These are phyloP conservation scores for Scedosporium minutisporum DNA, from an alignment of 2,329 filamentous ascomycete genomes.

Conservation along the genomic window DNA sequence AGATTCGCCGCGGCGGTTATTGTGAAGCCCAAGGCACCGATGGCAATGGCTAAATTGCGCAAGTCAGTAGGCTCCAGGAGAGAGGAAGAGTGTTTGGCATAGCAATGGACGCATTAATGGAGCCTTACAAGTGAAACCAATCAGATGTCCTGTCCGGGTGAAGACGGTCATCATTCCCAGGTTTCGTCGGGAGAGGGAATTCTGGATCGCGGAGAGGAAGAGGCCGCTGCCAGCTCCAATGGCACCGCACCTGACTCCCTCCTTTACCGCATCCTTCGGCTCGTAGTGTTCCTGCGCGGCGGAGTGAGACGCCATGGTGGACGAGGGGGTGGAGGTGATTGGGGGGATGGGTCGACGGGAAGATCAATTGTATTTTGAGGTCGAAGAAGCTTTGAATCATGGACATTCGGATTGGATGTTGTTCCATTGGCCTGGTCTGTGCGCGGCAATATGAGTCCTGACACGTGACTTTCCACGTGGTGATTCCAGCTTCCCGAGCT, in stretches of 20 bases:
- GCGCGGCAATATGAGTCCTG: not conserved
- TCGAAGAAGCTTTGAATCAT: constrained; percentile 3
- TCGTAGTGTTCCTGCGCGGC: constrained; percentile 38
- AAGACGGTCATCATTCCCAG: constrained; percentile 73
- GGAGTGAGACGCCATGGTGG: constrained; percentile 8
- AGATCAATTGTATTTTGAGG: not conserved
- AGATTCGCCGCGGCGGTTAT: constrained; percentile 72
- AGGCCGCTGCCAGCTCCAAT: constrained; percentile 60
- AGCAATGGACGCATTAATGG: not conserved
- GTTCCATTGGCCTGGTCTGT: constrained; percentile 1
- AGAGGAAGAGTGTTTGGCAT: not conserved
- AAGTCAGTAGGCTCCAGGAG: not conserved
- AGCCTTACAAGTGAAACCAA: constrained; percentile 30
- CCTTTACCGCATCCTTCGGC: constrained; percentile 64
- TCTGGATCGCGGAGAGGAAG: constrained; percentile 70
- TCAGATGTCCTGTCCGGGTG: constrained; percentile 65
- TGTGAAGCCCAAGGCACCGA: constrained; percentile 69
- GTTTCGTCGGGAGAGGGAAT: constrained; percentile 75
- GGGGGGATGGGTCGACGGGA: not conserved
- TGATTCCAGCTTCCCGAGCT: not conserved
- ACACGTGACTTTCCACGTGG: constrained; percentile 2
- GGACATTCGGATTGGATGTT: constrained; percentile 5
- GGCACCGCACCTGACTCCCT: constrained; percentile 53
- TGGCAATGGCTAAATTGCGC: constrained; percentile 30
- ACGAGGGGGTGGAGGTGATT: not conserved